Evolutionary conservation across 2,329 filamentous ascomycete species (phyloP).

Genomic region (Emericellopsis atlantica): DNA sequence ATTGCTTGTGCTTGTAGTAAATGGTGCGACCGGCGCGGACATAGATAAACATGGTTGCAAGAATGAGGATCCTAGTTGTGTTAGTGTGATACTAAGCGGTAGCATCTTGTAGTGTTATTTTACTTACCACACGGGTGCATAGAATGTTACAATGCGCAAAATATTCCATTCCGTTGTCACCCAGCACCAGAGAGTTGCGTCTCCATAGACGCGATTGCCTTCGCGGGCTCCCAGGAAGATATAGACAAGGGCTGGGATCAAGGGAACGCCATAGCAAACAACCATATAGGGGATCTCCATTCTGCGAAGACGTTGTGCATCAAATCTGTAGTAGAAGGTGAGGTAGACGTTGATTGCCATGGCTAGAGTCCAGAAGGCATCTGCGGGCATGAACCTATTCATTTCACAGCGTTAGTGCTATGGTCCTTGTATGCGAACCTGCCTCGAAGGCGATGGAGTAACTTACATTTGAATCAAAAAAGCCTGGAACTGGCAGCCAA

Average conservation of each 20-base stretch:
- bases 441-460: background rate
- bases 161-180: constrained; percentile 49
- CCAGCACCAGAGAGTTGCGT: constrained; percentile 73
- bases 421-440: background rate
- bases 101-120: background rate
- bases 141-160: constrained; percentile 59
- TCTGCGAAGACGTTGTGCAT: constrained; percentile 43
- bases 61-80: constrained; percentile 41
- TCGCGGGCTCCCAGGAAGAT: constrained; percentile 41
- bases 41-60: constrained; percentile 52
- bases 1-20: constrained; percentile 51
- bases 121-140: constrained; percentile 44
- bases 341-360: constrained; percentile 74
- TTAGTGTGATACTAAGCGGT: constrained; percentile 24
- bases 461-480: constrained; percentile 73
- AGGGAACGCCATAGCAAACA: constrained; percentile 56
- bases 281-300: constrained; percentile 57
- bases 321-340: constrained; percentile 61
- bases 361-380: constrained; percentile 59
- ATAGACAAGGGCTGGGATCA: constrained; percentile 50
- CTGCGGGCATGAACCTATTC: constrained; percentile 59
- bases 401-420: background rate
- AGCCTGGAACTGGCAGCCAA: constrained; percentile 59
- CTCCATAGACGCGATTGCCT: constrained; percentile 49
- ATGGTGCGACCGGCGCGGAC: constrained; percentile 53